Conservation (phyloP, 306 rosid genomes). For the Lithocarpus polystachyus region DNA sequence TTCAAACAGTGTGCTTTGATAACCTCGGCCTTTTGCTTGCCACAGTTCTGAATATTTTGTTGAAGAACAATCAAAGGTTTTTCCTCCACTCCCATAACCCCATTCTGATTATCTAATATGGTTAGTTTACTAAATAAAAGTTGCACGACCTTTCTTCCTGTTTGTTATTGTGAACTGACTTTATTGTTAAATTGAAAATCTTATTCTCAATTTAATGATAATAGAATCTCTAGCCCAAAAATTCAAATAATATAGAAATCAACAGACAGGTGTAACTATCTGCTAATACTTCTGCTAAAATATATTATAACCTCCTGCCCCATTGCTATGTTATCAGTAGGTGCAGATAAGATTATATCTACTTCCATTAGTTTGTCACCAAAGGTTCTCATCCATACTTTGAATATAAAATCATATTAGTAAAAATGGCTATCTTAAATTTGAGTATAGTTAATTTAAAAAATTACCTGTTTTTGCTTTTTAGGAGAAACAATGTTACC, state of each 20-base stretch:
- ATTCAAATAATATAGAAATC: neutral
- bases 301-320: neutral
- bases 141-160: neutral
- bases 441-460: neutral
- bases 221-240: neutral
- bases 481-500: neutral
- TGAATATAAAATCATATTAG: neutral
- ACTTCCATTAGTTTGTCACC: neutral
- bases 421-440: neutral
- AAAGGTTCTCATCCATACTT: neutral
- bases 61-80: slow-evolving; percentile 63
- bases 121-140: neutral
- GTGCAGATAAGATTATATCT: neutral
- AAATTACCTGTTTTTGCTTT: neutral
- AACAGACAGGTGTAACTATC: neutral
- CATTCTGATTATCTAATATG: neutral
- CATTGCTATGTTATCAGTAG: neutral
- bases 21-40: slow-evolving; percentile 84
- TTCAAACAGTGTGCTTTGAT: slow-evolving; percentile 97
- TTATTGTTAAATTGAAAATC: neutral
- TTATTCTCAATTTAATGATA: neutral
- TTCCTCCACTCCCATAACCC: slow-evolving; percentile 19
- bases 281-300: neutral
- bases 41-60: slow-evolving; percentile 57
- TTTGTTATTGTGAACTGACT: neutral